Base-by-base conservation (phyloP, 495 filamentous ascomycete genomes). In the Aspergillus leporis region DNA sequence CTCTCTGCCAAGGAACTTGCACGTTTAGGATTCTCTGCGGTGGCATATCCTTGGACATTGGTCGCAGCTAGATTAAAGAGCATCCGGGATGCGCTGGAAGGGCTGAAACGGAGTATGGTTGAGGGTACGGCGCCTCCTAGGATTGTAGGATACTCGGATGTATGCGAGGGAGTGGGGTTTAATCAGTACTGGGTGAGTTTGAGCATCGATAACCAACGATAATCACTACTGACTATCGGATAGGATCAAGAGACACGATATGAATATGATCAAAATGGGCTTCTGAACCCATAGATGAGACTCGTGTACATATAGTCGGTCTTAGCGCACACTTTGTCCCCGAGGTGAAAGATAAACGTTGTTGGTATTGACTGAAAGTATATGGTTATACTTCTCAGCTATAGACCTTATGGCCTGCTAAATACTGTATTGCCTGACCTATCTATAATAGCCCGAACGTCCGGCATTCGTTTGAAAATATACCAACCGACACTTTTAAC, bases 11-110 rank as follows among this genome's bases (percentile, higher is more conserved):
- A 67, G 48, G 73, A 77, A 10, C 64, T 78, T 12, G 73, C 69
- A 14, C 59, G 58, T 30, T 28, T 79, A 40, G 74, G 74, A 0
- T 77, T 70, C 46, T 62, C 68, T 9, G 73, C 70, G 10, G 76
- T 75, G 21, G 74, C 74, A 0, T 78, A 77, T 46, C 74, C 73
- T 0, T 77, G 75, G 74, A 73, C 72, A 0, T 61, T 78, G 36
- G 74, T 76, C 5, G 76, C 75, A 2, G 73, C 74, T 14, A 70
- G 73, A 31, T 50, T 78, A n/a, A 74, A 74, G 62, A 67, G 65
- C 34, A 69, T 76, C 18, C 68, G 74, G 2, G 70, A 75, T 23
- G 64, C 72, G 16, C 52, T 77, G 53, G 70, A 77, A 32, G 67
- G 67, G 2, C 41, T 78, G 55, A 77, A 78, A 62, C 59, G 60